phyloP scores from a whole-genome alignment of 768 basidiomycete species.

The Mycena sanguinolenta region DNA sequence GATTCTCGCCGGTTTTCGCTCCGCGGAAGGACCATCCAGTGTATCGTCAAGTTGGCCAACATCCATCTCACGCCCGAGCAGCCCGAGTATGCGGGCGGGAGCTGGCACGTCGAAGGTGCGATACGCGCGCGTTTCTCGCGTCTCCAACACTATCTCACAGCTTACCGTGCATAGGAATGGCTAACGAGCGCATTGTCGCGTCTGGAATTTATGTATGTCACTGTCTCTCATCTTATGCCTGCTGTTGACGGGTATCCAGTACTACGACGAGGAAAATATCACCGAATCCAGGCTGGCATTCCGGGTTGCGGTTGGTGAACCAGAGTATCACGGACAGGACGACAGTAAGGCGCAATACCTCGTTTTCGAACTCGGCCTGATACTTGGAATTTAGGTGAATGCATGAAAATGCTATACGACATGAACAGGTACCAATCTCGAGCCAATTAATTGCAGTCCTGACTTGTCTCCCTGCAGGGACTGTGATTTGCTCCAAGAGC shows the following conservation, averaged over 20 bases:
- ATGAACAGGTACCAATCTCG: neutral
- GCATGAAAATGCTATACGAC: neutral
- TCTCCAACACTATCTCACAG: neutral
- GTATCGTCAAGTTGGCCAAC: constrained; percentile 21
- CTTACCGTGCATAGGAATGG: constrained; percentile 21
- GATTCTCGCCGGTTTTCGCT: constrained; percentile 19
- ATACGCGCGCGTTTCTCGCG: neutral
- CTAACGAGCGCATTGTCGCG: constrained; percentile 38
- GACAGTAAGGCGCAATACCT: constrained; percentile 25
- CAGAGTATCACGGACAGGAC: neutral
- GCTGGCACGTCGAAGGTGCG: constrained; percentile 41
- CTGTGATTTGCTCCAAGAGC: neutral
- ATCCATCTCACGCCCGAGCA: constrained; percentile 37
- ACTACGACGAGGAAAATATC: constrained; percentile 19
- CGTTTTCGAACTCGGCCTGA: neutral
- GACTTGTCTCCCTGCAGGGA: neutral
- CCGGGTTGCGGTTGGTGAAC: neutral
- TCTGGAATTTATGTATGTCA: constrained; percentile 34
- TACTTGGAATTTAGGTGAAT: neutral
- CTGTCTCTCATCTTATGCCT: neutral
- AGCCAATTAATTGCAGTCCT: neutral
- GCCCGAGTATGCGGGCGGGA: constrained; percentile 37
- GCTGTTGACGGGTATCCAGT: constrained; percentile 6
- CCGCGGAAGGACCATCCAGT: constrained; percentile 31
- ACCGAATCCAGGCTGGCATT: constrained; percentile 5